Base-by-base conservation (phyloP, 73 alveolate species). In the Symbiodinium pilosum region DNA sequence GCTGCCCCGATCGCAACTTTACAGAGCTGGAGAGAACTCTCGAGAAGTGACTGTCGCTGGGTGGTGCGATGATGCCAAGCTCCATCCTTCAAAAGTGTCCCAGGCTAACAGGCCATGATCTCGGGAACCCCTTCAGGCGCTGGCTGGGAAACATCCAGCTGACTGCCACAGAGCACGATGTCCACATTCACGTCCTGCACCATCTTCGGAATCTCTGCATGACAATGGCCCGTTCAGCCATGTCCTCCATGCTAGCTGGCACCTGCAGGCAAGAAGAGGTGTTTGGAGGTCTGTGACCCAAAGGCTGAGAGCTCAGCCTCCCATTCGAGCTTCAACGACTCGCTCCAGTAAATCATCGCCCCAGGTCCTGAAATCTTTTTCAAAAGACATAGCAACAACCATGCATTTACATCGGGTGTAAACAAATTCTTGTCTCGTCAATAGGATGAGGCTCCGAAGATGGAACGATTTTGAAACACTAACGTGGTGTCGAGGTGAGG, bases 301-400 rank as follows among this genome's bases (percentile, higher is more conserved):
- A 47, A 47, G 32, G 32, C 81, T 26, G 81, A n/a, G 81, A 4
- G 40, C 94, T 68, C 6, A 54, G 40, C 94, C 1, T 47, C 42
- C 94, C 94, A 87, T 2, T 87, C 94, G 84, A 87, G 14, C 84
- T 87, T 87, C 85, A 87, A 83, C 5, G 94, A 47, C 56, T 87
- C 94, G 68, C 94, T 77, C 94, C 94, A 87, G 42, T 52, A 38
- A 42, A 87, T 11, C 34, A 56, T 42, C 21, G 64, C 39, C 16
- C 94, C 94, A 2, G 43, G 94, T 38, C 94, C 94, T 47, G 59
- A 47, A 47, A 6, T 47, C 59, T 47, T 14, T 47, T 6, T 6
- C 59, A 47, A 14, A 47, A 6, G 6, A 14, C 59, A 9, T 47
- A 6, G 14, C 59, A 47, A 47, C 59, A 47, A 47, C n/a, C n/a